Evolutionary conservation across 495 filamentous ascomycete genomes (phyloP).

Genomic region (Lasiosphaeria hispida): DNA sequence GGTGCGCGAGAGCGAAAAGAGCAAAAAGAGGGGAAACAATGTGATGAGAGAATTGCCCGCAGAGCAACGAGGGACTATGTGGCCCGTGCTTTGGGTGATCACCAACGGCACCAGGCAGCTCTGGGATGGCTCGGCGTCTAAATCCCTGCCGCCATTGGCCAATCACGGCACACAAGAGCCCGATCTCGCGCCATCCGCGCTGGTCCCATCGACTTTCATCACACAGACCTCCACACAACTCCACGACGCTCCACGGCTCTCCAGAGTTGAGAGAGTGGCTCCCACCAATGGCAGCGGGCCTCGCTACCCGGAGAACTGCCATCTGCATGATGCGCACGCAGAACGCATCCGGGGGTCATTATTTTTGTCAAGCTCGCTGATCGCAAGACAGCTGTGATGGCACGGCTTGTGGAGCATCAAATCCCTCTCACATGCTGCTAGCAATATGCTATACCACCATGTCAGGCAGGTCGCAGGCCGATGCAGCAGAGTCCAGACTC

Average conservation of each 20-base stretch:
- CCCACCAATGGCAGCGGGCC: slow-evolving; percentile 1
- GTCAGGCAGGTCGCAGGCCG: no score
- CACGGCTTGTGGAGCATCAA: no score
- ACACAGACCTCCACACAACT: slow-evolving; percentile 12
- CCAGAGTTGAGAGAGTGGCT: no score
- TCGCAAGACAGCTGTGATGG: no score
- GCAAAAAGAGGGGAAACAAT: neutral
- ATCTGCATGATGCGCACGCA: neutral
- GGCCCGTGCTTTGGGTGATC: slow-evolving; percentile 30
- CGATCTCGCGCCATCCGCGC: slow-evolving; percentile 19
- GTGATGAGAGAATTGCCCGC: slow-evolving; percentile 1
- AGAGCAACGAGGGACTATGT: slow-evolving; percentile 18
- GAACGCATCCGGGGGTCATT: neutral
- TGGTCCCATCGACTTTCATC: slow-evolving; percentile 21
- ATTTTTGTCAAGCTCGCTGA: neutral
- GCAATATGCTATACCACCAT: no score
- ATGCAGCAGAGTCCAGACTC: no score
- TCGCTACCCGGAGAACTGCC: neutral
- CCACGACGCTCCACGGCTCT: no score
- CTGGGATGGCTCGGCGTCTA: slow-evolving; percentile 44
- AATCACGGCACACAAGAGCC: slow-evolving; percentile 25
- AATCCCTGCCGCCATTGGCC: slow-evolving; percentile 36
- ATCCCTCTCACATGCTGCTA: no score
- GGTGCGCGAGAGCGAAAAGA: neutral
- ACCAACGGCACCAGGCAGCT: slow-evolving; percentile 19